These are phyloP conservation scores for Pleurotus platypus DNA, from an alignment of 768 basidiomycete species.

Conservation along the genomic window DNA sequence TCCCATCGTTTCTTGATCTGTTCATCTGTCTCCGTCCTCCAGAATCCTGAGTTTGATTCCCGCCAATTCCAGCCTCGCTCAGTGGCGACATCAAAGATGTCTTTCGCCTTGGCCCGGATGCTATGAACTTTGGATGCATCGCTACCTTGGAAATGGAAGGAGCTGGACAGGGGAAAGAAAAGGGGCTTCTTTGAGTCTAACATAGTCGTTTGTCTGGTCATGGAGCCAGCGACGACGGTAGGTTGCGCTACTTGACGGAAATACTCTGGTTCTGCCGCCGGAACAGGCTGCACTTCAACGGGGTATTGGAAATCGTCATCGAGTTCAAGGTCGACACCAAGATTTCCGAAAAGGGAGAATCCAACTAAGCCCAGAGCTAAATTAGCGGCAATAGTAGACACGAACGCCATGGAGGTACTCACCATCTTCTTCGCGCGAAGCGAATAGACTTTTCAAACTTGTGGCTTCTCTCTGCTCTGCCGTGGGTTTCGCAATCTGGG, in stretches of 20 bases:
- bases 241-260: conserved; percentile 18
- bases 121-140: conserved; percentile 1
- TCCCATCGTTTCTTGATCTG: conserved; percentile 73
- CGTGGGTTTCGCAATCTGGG: conserved; percentile 8
- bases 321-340: conserved; percentile 70
- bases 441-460: conserved; percentile 72
- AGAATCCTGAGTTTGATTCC: conserved; percentile 38
- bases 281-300: conserved; percentile 6
- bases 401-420: conserved; percentile 13
- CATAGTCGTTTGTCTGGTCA: conserved; percentile 20
- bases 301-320: conserved; percentile 47
- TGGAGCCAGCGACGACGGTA: conserved; percentile 22
- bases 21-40: conserved; percentile 48
- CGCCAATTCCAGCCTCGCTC: conserved; percentile 49
- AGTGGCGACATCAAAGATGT: conserved; percentile 45
- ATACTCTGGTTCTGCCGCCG: conserved; percentile 13
- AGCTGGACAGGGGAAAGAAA: conserved; percentile 54
- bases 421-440: conserved; percentile 67
- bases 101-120: conserved; percentile 34
- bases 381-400: neutral
- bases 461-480: conserved; percentile 8
- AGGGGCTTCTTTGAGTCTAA: conserved; percentile 54
- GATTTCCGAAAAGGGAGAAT: conserved; percentile 74
- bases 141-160: conserved; percentile 6
- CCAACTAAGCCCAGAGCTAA: conserved; percentile 34